These are phyloP conservation scores for Pachyrhizus erosus DNA, from an alignment of 306 rosid species.

Conservation along the genomic window DNA sequence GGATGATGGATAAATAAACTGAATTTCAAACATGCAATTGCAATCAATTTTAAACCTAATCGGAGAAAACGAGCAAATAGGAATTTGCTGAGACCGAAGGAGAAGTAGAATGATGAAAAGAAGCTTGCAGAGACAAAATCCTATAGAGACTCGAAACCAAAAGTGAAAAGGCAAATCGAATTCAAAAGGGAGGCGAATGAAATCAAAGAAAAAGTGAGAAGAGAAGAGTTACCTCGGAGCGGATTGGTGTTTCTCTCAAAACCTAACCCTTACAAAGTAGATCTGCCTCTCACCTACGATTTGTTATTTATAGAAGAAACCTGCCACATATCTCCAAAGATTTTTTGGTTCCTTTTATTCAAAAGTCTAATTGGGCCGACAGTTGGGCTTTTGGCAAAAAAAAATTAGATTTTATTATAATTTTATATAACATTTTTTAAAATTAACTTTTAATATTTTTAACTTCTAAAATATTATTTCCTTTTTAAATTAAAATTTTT, in stretches of 20 bases:
- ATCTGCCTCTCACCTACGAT: background rate
- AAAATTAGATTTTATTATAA: too few relatives aligned
- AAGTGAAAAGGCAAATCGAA: background rate
- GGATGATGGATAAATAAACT: background rate
- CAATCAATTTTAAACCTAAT: background rate
- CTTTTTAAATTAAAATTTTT: too few relatives aligned
- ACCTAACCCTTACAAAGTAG: slow-evolving; percentile 41
- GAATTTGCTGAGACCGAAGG: background rate
- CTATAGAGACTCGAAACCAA: background rate
- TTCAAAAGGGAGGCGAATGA: too few relatives aligned
- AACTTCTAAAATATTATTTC: too few relatives aligned
- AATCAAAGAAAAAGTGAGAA: too few relatives aligned
- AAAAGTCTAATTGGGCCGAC: background rate
- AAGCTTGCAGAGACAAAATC: background rate
- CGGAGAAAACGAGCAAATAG: background rate
- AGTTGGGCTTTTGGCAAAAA: background rate
- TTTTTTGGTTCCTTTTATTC: background rate
- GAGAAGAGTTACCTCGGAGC: background rate
- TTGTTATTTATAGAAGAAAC: background rate
- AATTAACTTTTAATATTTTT: too few relatives aligned
- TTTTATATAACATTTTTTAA: too few relatives aligned
- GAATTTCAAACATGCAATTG: background rate
- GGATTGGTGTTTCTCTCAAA: background rate
- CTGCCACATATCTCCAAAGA: background rate
- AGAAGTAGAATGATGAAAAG: background rate